Evolutionary conservation across 2,329 filamentous ascomycete genomes (phyloP).

Genomic region (Calcarisporium arbuscula): DNA sequence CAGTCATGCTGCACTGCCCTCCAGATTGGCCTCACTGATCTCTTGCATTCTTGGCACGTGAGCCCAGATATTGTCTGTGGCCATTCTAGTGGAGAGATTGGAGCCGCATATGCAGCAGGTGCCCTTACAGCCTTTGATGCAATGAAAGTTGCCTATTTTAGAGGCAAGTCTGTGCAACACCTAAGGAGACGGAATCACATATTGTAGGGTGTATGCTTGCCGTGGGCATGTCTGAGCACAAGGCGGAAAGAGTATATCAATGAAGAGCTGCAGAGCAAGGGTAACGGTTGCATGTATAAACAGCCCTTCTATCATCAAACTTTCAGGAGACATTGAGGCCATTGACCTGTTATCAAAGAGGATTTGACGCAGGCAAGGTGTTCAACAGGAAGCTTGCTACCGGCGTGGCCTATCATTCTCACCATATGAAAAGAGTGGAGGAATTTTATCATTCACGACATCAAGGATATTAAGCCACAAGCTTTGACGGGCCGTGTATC

Average conservation of each 20-base stretch:
- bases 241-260: constrained; percentile 1
- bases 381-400: constrained; percentile 38
- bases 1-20: constrained; percentile 29
- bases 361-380: constrained; percentile 23
- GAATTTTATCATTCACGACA: constrained; percentile 13
- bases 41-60: constrained; percentile 25
- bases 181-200: constrained; percentile 2
- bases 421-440: constrained; percentile 21
- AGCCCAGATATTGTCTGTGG: constrained; percentile 24
- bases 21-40: constrained; percentile 33
- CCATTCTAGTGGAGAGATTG: constrained; percentile 35
- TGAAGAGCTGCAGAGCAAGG: constrained; percentile 8
- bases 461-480: constrained; percentile 9
- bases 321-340: constrained; percentile 7
- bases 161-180: constrained; percentile 6
- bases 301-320: constrained; percentile 10
- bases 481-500: constrained; percentile 9
- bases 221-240: constrained; percentile 6
- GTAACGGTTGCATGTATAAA: constrained; percentile 10
- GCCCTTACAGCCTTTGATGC: constrained; percentile 17
- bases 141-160: constrained; percentile 15
- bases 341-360: constrained; percentile 31
- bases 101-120: constrained; percentile 26
- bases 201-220: constrained; percentile 7
- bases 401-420: constrained; percentile 36